These are phyloP conservation scores for Leccinellum albellum DNA, from an alignment of 768 basidiomycete genomes.

Conservation along the genomic window DNA sequence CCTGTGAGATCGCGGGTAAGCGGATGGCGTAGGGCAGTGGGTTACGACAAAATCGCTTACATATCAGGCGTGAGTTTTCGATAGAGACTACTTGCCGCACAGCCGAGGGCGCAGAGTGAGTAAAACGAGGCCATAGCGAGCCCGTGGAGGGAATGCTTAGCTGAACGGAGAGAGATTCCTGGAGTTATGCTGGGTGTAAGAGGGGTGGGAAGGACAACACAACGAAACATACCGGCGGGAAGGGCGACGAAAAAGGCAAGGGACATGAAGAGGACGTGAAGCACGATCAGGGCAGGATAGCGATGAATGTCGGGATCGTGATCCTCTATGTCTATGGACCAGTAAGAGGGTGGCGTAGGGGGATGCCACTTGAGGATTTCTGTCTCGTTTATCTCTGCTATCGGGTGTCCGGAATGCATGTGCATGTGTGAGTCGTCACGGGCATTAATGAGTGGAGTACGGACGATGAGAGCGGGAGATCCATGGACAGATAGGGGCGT, in stretches of 20 bases:
- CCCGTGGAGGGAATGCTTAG: conserved; percentile 62
- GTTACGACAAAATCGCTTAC: conserved; percentile 42
- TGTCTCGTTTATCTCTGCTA: conserved; percentile 73
- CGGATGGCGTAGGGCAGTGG: neutral
- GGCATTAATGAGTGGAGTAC: neutral
- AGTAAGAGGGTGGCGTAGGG: conserved; percentile 79
- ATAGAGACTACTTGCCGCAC: conserved; percentile 67
- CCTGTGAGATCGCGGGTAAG: conserved; percentile 39
- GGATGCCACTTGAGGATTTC: conserved; percentile 60
- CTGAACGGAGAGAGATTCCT: conserved; percentile 81
- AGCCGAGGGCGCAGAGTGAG: conserved; percentile 55
- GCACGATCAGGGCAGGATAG: conserved; percentile 66
- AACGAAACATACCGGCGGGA: conserved; percentile 60
- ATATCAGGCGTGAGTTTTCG: conserved; percentile 77
- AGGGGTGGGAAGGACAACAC: neutral
- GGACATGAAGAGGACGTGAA: conserved; percentile 72
- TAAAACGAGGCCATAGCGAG: conserved; percentile 63
- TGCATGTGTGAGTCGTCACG: conserved; percentile 41
- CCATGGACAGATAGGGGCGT: conserved; percentile 17
- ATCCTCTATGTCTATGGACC: conserved; percentile 70
- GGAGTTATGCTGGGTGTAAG: neutral
- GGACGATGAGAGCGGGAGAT: conserved; percentile 4
- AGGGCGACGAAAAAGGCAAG: conserved; percentile 81
- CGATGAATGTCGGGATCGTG: conserved; percentile 40
- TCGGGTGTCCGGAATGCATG: conserved; percentile 45